A percentile compares a stretch with the other conserved stretches of the same genome.
Conservation (phyloP, 345 rosid genomes). For the Nephelium lappaceum region DNA sequence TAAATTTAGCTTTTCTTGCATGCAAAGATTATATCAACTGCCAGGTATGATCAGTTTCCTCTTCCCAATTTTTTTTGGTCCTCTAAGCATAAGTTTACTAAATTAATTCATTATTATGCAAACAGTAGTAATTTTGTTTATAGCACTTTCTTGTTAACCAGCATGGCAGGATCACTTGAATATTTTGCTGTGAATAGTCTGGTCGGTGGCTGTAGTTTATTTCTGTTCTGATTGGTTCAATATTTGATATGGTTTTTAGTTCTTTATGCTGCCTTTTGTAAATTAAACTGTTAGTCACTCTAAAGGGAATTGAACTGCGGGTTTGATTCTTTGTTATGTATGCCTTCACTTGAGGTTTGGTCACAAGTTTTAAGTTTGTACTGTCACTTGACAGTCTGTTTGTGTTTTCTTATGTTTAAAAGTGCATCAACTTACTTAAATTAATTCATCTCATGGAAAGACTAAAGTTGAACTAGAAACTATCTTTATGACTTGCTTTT, state of each 20-base stretch:
- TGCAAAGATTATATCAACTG: conserved; percentile 85
- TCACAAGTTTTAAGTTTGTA: not conserved
- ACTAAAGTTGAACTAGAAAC: not conserved
- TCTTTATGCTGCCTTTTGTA: not conserved
- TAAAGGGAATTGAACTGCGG: not conserved
- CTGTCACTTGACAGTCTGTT: not conserved
- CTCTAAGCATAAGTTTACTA: not conserved
- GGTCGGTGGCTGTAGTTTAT: not conserved
- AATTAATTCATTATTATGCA: not conserved
- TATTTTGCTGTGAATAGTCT: not conserved
- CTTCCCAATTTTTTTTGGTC: not conserved
- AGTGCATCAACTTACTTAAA: not conserved
- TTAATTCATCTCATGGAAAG: not conserved
- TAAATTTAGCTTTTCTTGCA: conserved; percentile 86
- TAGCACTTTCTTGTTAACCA: not conserved
- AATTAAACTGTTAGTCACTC: not conserved
- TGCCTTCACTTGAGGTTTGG: not conserved
- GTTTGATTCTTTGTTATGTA: not conserved
- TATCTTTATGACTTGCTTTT: conserved; percentile 7
- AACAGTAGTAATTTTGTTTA: not conserved
- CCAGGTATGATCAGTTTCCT: conserved; percentile 59
- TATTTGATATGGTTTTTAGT: not conserved
- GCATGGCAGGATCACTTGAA: not conserved
- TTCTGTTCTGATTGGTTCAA: not conserved
- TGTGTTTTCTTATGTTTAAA: not conserved